Conservation (phyloP, 2,329 filamentous ascomycete genomes). For the Venturia nashicola region DNA sequence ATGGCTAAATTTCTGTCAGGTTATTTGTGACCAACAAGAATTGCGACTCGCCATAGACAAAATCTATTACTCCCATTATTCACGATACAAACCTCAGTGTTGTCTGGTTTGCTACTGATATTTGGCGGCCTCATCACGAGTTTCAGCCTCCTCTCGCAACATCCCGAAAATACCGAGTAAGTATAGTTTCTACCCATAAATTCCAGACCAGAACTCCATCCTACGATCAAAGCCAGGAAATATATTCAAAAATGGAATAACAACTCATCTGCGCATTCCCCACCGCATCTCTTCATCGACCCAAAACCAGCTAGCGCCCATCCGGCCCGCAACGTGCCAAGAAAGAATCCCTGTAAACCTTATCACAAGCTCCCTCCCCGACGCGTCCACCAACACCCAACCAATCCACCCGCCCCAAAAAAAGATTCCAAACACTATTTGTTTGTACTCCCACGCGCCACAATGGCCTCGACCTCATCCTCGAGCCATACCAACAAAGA, state of each 20-base stretch:
- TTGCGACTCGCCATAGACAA: too few relatives aligned
- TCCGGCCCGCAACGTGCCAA: neutral
- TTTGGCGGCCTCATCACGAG: neutral
- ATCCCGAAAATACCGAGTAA: neutral
- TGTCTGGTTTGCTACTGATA: too few relatives aligned
- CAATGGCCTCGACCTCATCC: neutral
- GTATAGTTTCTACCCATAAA: neutral
- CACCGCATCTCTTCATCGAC: neutral
- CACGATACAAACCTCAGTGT: too few relatives aligned
- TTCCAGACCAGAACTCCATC: neutral
- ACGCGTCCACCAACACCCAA: neutral
- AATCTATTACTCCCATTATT: too few relatives aligned
- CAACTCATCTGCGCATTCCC: too few relatives aligned
- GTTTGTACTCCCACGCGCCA: neutral
- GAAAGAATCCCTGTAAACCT: neutral
- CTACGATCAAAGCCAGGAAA: neutral
- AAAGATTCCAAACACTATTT: too few relatives aligned
- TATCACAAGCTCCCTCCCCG: neutral
- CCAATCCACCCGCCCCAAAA: neutral
- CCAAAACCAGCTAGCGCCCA: neutral
- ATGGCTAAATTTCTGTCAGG: too few relatives aligned
- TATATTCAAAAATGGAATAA: neutral
- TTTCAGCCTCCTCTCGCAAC: neutral
- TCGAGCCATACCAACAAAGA: too few relatives aligned
- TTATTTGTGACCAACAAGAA: too few relatives aligned